Percentiles rank a stretch among this genome's conserved stretches.
Evolutionary conservation across 2,329 filamentous ascomycete species (phyloP).

Genomic region (Ophiostoma piceae): DNA sequence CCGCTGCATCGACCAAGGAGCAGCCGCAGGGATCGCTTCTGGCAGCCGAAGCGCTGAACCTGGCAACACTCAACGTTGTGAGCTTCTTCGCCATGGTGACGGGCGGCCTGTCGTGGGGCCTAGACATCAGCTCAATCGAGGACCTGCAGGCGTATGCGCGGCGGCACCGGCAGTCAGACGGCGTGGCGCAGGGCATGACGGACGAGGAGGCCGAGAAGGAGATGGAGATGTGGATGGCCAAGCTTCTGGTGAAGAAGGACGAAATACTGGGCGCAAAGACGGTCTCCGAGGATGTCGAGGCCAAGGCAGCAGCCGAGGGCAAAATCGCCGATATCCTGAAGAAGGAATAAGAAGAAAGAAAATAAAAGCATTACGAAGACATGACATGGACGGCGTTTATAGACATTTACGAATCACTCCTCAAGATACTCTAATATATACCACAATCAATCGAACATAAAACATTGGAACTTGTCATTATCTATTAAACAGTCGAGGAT

Average conservation of each 20-base stretch:
- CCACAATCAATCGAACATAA: neutral
- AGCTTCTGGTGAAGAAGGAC: conserved; percentile 52
- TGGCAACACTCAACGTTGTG: conserved; percentile 81
- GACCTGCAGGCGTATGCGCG: conserved; percentile 56
- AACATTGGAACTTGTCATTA: neutral
- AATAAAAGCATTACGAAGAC: neutral
- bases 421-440: neutral
- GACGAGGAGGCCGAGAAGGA: conserved; percentile 54
- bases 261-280: conserved; percentile 32
- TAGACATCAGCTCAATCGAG: conserved; percentile 66
- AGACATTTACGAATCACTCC: conserved; percentile 1
- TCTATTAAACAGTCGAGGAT: neutral
- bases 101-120: conserved; percentile 69
- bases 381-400: conserved; percentile 3
- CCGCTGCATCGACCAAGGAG: conserved; percentile 30
- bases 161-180: conserved; percentile 34
- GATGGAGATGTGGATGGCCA: conserved; percentile 57
- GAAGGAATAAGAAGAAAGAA: neutral
- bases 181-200: conserved; percentile 26
- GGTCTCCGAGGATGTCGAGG: neutral
- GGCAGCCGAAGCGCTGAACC: conserved; percentile 73
- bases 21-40: conserved; percentile 61
- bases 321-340: neutral
- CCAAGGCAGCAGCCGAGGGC: neutral
- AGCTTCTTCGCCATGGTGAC: conserved; percentile 68